A percentile compares a stretch with the other conserved stretches of the same genome.
Conservation (phyloP, 2,329 filamentous ascomycete genomes). For the Aureobasidium sp. region DNA sequence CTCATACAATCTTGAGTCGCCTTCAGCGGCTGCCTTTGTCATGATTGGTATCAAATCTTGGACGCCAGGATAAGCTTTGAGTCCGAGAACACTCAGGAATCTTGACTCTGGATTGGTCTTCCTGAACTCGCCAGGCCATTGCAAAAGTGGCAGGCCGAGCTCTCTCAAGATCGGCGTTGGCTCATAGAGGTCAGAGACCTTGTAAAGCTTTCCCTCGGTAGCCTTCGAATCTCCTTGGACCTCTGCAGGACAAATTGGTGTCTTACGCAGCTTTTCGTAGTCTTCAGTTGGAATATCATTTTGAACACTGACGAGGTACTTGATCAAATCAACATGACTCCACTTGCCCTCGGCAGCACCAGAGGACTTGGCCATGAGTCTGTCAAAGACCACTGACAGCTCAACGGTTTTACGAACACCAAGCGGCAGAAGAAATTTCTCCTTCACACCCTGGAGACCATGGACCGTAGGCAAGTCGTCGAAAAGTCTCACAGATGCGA, state of each 20-base stretch:
- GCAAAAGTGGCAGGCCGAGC: conserved; percentile 67
- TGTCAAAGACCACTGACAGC: conserved; percentile 83
- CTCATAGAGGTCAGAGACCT: conserved; percentile 72
- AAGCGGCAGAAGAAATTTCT: conserved; percentile 75
- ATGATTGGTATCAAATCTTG: conserved; percentile 74
- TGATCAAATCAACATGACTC: conserved; percentile 92
- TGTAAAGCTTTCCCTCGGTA: conserved; percentile 47
- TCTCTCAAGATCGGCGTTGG: conserved; percentile 64
- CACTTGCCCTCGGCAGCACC: conserved; percentile 53
- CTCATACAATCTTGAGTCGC: conserved; percentile 51
- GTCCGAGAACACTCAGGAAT: conserved; percentile 66
- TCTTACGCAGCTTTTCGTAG: conserved; percentile 67
- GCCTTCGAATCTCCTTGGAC: conserved; percentile 33
- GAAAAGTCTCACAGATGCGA: conserved; percentile 87
- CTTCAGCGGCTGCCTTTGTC: conserved; percentile 50
- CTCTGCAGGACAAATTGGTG: conserved; percentile 77
- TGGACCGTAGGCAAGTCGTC: conserved; percentile 83
- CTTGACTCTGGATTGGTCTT: conserved; percentile 62
- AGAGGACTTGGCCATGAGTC: conserved; percentile 60
- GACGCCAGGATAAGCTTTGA: conserved; percentile 64
- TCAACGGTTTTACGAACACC: conserved; percentile 95
- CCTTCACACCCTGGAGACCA: conserved; percentile 72
- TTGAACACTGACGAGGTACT: conserved; percentile 83
- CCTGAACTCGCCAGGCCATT: conserved; percentile 72
- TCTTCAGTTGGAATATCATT: conserved; percentile 82